Conservation (phyloP, 331 rosid genomes). For the Spiraea crenata region DNA sequence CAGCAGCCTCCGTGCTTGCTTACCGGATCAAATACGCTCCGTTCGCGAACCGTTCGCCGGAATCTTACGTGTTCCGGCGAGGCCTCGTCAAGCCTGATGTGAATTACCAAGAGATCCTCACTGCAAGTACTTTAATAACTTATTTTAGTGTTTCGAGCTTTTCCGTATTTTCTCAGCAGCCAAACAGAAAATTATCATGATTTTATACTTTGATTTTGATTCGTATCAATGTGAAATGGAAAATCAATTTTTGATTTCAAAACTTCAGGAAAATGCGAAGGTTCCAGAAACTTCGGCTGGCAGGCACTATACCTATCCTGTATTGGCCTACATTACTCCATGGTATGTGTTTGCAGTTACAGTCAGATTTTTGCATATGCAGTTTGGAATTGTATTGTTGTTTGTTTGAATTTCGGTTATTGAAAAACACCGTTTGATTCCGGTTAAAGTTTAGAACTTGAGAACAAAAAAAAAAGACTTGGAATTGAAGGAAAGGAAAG, state of each 20-base stretch:
- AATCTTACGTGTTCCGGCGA: slow-evolving; percentile 35
- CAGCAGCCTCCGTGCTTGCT: slow-evolving; percentile 43
- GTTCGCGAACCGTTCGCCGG: slow-evolving; percentile 2
- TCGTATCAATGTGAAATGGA: slow-evolving; percentile 3
- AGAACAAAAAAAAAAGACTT: neutral
- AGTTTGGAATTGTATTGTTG: neutral
- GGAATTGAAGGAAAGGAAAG: neutral
- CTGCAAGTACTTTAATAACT: slow-evolving; percentile 38
- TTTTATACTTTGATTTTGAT: slow-evolving; percentile 20
- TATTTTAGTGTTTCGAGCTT: neutral
- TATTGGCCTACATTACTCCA: slow-evolving; percentile 88
- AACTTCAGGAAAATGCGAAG: slow-evolving; percentile 58
- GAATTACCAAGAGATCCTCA: slow-evolving; percentile 53
- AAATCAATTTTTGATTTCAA: slow-evolving; percentile 3
- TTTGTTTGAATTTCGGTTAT: neutral
- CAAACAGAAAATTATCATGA: neutral
- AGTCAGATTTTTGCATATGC: neutral
- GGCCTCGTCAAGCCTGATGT: slow-evolving; percentile 48
- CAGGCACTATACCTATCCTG: slow-evolving; percentile 65
- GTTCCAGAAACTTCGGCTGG: slow-evolving; percentile 54
- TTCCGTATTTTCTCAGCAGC: slow-evolving; percentile 11
- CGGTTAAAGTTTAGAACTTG: neutral
- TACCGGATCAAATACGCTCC: slow-evolving; percentile 39
- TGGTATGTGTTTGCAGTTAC: slow-evolving; percentile 50
- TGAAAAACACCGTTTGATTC: neutral